A percentile compares a stretch with the other conserved stretches of the same genome.
These are phyloP conservation scores for Penicillium janthinellum DNA, from an alignment of 2,329 filamentous ascomycete genomes.

Conservation along the genomic window DNA sequence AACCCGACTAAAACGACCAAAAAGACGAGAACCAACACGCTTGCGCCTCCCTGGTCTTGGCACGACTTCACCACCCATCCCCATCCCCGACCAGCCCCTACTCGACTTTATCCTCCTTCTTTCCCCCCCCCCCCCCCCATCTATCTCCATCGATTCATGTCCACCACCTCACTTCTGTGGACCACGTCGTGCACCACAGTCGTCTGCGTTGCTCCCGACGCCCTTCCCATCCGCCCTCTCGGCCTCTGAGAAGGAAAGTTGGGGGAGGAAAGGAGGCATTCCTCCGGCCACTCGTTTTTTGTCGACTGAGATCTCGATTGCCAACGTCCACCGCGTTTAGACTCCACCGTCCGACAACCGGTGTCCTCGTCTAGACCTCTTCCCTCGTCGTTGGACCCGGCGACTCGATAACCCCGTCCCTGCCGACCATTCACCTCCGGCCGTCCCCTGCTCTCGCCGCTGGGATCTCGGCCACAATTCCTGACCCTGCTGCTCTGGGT, in stretches of 20 bases:
- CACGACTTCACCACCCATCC: slow-evolving; percentile 28
- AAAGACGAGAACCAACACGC: slow-evolving; percentile 20
- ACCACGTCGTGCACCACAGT: slow-evolving; percentile 31
- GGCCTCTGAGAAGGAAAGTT: slow-evolving; percentile 35
- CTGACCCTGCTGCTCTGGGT: slow-evolving; percentile 22
- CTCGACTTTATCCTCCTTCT: slow-evolving; percentile 15
- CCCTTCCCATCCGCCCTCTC: slow-evolving; percentile 34
- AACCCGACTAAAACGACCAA: not conserved
- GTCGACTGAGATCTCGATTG: slow-evolving; percentile 17
- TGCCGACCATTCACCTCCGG: not conserved
- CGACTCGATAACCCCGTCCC: not conserved
- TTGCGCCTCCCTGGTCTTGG: slow-evolving; percentile 42
- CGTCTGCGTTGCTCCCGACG: slow-evolving; percentile 28
- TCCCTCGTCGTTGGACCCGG: not conserved
- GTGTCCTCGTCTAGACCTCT: slow-evolving; percentile 18
- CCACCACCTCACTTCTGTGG: slow-evolving; percentile 27
- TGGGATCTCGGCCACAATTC: slow-evolving; percentile 14
- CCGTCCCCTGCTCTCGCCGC: slow-evolving; percentile 9
- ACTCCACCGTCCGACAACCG: slow-evolving; percentile 8
- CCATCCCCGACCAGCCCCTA: slow-evolving; percentile 16
- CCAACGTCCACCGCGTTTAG: not conserved
- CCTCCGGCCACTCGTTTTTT: slow-evolving; percentile 46
- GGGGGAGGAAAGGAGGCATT: slow-evolving; percentile 45
- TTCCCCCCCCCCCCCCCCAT: slow-evolving; percentile 30
- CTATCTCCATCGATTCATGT: slow-evolving; percentile 33